Conservation (phyloP, 768 basidiomycete species). For the Clitopilus hobsonii region DNA sequence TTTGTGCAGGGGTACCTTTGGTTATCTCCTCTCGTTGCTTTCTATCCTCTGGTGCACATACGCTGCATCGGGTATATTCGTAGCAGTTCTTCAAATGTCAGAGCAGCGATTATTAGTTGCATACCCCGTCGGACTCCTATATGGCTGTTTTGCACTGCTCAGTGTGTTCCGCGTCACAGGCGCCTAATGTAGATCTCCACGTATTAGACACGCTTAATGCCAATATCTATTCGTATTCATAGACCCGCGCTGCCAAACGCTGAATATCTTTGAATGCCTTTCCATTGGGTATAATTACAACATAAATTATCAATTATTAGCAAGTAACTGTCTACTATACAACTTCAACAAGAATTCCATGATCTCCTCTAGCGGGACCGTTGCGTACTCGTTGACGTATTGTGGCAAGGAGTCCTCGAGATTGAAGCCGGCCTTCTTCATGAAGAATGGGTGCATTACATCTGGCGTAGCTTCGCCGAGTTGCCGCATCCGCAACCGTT, state of each 20-base stretch:
- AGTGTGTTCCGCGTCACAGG: conserved; percentile 75
- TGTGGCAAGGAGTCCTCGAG: conserved; percentile 82
- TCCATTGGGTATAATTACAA: neutral
- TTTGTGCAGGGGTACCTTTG: conserved; percentile 63
- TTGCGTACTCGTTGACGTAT: conserved; percentile 84
- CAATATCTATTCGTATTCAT: neutral
- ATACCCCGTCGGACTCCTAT: conserved; percentile 91
- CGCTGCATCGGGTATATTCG: conserved; percentile 92
- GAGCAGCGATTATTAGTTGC: conserved; percentile 93
- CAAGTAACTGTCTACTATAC: conserved; percentile 69
- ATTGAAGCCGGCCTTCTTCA: conserved; percentile 80
- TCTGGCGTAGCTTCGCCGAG: conserved; percentile 87
- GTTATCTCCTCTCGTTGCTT: conserved; percentile 76
- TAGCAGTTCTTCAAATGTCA: conserved; percentile 91
- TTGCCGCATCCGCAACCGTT: conserved; percentile 80
- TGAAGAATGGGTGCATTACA: conserved; percentile 84
- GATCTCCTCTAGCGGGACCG: conserved; percentile 77
- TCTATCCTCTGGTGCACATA: conserved; percentile 97
- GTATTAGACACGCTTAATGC: neutral
- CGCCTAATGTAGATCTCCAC: conserved; percentile 16
- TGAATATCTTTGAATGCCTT: too few relatives aligned
- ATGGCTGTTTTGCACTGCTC: conserved; percentile 90
- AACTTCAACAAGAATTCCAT: conserved; percentile 74
- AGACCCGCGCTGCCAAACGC: neutral
- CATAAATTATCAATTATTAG: conserved; percentile 16